These are phyloP conservation scores for Diplosphaera chodatii DNA, from an alignment of 139 green algal species.

Conservation along the genomic window DNA sequence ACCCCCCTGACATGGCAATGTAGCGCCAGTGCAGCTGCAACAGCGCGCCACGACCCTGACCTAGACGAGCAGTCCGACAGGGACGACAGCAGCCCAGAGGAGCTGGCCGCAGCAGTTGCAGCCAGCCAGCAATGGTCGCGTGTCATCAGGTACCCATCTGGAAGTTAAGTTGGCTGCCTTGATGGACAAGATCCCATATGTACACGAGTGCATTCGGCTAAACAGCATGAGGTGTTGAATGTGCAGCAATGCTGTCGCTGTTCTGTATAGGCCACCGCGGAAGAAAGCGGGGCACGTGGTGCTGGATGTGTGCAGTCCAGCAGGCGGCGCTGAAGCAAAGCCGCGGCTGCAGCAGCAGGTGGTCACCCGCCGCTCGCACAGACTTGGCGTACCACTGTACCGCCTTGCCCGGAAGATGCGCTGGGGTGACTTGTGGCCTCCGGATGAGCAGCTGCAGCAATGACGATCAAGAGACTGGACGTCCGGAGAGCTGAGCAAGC, in stretches of 20 bases:
- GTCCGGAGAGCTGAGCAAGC: too few species aligned
- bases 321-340: slow-evolving; percentile 3
- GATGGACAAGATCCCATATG: too few species aligned
- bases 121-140: slow-evolving; percentile 13
- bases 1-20: too few species aligned
- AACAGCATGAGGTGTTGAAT: too few species aligned
- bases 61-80: slow-evolving; percentile 9
- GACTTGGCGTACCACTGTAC: slow-evolving; percentile 45
- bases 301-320: slow-evolving; percentile 58
- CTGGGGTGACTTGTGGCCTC: slow-evolving; percentile 74
- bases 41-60: neutral
- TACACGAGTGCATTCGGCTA: too few species aligned
- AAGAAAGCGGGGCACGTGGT: slow-evolving; percentile 60
- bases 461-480: too few species aligned
- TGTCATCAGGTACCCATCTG: slow-evolving; percentile 8
- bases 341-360: slow-evolving; percentile 40
- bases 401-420: slow-evolving; percentile 34
- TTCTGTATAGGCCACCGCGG: slow-evolving; percentile 36
- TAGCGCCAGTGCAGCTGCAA: too few species aligned
- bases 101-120: slow-evolving; percentile 2
- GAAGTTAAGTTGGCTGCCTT: too few species aligned
- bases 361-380: slow-evolving; percentile 31
- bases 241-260: too few species aligned
- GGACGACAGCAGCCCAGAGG: neutral
- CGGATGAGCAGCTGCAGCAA: slow-evolving; percentile 34